Conservation (phyloP, 768 basidiomycete species). For the Trametes punicea region DNA sequence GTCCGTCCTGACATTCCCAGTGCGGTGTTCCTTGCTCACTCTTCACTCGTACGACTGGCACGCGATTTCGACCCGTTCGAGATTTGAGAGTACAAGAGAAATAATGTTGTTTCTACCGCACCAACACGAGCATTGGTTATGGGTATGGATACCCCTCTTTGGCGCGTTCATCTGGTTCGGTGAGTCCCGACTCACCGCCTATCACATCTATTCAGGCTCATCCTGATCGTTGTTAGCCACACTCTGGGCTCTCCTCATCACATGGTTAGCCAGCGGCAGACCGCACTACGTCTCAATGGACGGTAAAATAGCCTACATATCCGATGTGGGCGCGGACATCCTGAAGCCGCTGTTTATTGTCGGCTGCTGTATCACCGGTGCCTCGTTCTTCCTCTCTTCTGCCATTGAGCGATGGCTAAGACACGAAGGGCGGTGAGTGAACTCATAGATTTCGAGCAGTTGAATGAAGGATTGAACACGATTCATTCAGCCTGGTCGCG, state of each 20-base stretch:
- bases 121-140: conserved; percentile 49
- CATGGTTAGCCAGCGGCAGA: conserved; percentile 65
- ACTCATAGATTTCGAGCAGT: no score
- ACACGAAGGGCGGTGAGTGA: conserved; percentile 54
- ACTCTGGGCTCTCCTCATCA: conserved; percentile 66
- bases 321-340: conserved; percentile 69
- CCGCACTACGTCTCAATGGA: conserved; percentile 57
- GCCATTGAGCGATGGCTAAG: conserved; percentile 59
- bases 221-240: conserved; percentile 37
- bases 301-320: conserved; percentile 66
- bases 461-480: background rate
- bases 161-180: conserved; percentile 66
- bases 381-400: conserved; percentile 59
- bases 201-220: background rate
- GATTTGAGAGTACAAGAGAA: background rate
- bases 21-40: background rate
- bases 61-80: background rate
- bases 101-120: conserved; percentile 7
- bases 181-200: conserved; percentile 26
- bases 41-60: background rate
- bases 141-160: conserved; percentile 62
- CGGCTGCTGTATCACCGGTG: conserved; percentile 60
- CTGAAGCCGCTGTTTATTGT: conserved; percentile 75
- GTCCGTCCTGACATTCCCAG: background rate
- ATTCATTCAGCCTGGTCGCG: conserved; percentile 47